These are phyloP conservation scores for Camellia sinensis DNA, from an alignment of 148 eudicot genomes.

Conservation along the genomic window DNA sequence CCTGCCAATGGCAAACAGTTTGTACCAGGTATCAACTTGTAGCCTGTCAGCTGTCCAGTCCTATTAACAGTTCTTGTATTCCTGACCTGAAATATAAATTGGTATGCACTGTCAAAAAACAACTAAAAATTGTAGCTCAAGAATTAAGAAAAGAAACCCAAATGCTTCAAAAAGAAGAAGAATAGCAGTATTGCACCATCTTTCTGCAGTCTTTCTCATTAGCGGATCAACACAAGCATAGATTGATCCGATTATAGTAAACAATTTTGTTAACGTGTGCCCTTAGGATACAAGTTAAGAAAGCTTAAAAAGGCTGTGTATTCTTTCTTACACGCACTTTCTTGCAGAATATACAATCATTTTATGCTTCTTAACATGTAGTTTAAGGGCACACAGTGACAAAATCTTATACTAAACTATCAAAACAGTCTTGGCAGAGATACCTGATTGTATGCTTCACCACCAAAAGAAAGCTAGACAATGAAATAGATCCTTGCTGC, in stretches of 20 bases:
- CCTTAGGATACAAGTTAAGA: no score
- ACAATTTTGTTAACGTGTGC: no score
- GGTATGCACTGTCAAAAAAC: background rate
- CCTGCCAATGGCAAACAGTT: constrained; percentile 92
- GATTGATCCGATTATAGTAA: background rate
- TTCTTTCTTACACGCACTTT: no score
- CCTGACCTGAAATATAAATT: constrained; percentile 51
- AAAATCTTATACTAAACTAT: background rate
- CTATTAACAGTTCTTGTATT: constrained; percentile 93
- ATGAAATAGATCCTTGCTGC: no score
- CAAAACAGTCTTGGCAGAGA: background rate
- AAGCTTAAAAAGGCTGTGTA: no score
- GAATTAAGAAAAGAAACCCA: background rate
- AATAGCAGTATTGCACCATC: background rate
- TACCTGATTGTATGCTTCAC: constrained; percentile 97
- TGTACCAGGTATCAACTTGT: constrained; percentile 84
- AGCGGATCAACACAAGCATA: background rate
- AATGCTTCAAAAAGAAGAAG: background rate
- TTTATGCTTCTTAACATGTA: no score
- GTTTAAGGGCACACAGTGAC: no score
- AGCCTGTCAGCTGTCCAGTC: constrained; percentile 92
- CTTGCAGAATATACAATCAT: no score
- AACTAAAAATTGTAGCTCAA: background rate
- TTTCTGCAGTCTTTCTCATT: background rate
- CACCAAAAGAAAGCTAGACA: constrained; percentile 12